Evolutionary conservation across 371 early-diverging fungal species (phyloP).

Genomic region (Mortierella sp.): DNA sequence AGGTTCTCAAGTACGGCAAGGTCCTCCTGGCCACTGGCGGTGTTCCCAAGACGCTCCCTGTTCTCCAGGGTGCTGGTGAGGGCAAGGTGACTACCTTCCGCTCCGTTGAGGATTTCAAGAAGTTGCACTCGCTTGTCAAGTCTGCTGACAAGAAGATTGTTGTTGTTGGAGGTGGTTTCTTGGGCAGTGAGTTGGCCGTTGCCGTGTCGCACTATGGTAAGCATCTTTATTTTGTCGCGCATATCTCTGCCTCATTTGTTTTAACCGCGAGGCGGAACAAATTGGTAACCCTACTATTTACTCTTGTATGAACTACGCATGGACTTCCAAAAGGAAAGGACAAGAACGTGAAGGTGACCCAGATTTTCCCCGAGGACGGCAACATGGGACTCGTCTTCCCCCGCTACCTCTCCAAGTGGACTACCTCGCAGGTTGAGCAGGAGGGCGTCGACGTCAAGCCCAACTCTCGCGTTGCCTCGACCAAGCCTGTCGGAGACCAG

Average conservation of each 20-base stretch:
- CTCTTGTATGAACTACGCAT: not conserved
- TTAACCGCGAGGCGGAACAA: not conserved
- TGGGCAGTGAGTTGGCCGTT: constrained; percentile 81
- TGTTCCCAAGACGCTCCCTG: constrained; percentile 69
- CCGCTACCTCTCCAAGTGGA: constrained; percentile 79
- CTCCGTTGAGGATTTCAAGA: constrained; percentile 72
- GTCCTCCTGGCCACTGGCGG: constrained; percentile 84
- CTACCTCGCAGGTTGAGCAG: constrained; percentile 70
- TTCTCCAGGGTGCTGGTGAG: constrained; percentile 51
- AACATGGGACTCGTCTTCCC: constrained; percentile 85
- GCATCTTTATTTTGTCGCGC: not conserved
- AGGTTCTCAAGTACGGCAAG: constrained; percentile 75
- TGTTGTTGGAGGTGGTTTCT: constrained; percentile 83
- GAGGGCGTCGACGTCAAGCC: constrained; percentile 75
- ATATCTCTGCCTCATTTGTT: not conserved
- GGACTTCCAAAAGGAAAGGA: constrained; percentile 52
- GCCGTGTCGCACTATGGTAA: constrained; percentile 74
- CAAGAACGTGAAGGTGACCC: constrained; percentile 71
- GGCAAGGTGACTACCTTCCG: constrained; percentile 75
- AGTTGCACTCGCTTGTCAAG: constrained; percentile 61
- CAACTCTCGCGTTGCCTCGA: constrained; percentile 61
- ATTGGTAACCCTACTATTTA: not conserved
- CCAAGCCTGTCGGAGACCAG: constrained; percentile 63
- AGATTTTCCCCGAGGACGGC: constrained; percentile 81
- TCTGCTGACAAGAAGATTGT: constrained; percentile 70